A percentile compares a stretch with the other conserved stretches of the same genome.
Evolutionary conservation across 495 filamentous ascomycete species (phyloP).

Genomic region (Trichoderma virens): DNA sequence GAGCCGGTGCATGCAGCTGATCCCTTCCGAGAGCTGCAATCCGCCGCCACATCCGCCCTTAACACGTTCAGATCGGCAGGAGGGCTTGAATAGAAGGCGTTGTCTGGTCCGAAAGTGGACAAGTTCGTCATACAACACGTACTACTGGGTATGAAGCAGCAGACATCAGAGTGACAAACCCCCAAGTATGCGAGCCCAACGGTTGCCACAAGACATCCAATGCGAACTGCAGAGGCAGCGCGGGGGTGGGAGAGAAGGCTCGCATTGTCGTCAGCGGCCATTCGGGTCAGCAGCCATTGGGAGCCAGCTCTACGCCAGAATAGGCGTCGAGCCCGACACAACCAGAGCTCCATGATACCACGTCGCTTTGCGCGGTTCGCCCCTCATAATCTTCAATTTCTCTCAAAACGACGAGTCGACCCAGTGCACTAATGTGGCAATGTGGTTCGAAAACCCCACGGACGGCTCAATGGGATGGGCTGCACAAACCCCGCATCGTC

Average conservation of each 20-base stretch:
- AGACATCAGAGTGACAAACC: background rate
- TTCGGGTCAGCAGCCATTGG: background rate
- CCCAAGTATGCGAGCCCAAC: background rate
- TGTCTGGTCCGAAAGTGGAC: background rate
- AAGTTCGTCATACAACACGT: background rate
- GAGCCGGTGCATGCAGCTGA: conserved; percentile 5
- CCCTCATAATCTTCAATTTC: too few relatives aligned
- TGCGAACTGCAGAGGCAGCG: background rate
- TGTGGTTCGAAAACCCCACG: conserved; percentile 6
- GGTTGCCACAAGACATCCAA: background rate
- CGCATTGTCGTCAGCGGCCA: background rate
- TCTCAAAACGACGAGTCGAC: background rate
- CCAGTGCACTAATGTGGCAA: background rate
- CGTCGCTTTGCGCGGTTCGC: conserved; percentile 2
- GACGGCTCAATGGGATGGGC: background rate
- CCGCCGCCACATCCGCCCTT: background rate
- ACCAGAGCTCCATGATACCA: background rate
- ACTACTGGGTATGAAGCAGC: background rate
- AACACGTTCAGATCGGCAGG: background rate
- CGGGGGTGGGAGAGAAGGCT: background rate
- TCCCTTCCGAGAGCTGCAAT: background rate
- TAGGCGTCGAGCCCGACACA: conserved; percentile 1
- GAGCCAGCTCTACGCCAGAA: background rate
- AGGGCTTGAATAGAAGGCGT: background rate
- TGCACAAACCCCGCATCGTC: conserved; percentile 6